Evolutionary conservation across 2,329 filamentous ascomycete genomes (phyloP), one percentile per base, ranked within the genome.

Genomic region (Macrophomina tecta): DNA sequence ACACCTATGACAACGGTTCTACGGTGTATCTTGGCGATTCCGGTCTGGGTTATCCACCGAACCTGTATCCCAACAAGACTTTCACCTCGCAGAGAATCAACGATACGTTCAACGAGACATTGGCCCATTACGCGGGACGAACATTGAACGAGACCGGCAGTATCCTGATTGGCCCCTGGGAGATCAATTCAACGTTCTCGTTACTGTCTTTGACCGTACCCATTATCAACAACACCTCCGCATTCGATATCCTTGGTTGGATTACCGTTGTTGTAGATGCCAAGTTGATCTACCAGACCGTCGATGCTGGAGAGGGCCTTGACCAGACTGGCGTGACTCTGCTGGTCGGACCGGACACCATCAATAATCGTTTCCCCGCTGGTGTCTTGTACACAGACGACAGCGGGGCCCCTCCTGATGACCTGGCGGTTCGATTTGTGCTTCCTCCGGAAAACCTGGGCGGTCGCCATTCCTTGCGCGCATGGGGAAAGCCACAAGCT

Each of bases 191-290:
- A 52, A 87, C 88, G 0, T 91, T 90, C 69, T 91, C 91, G 28
- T 81, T 97, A 11, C 76, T 97, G 12, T 97, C 93, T 2, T 82
- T 97, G 67, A 97, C 93, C 0, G 80, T 94, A 16, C 92, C 93
- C 0, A 87, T 97, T 64, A 85, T 91, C 68, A 89, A 90, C 74
- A 91, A 89, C 70, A 83, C 84, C 1, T 84, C 85, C 2, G 76
- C 79, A 49, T 81, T 80, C 3, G 88, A 90, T 69, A 86, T 94
- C 0, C 83, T 97, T 5, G 94, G 92, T 1, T 97, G 93, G 82
- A 86, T 97, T 81, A 97, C 93, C 1, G 81, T 94, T 2, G 83
- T 97, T n/a, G 85, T 91, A 65, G 87, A 91, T 66, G 90, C 90
- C 1, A 80, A 81, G 4, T 84, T 90, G 1, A 82, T 95, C 3